Percentiles rank a stretch among this genome's conserved stretches.
Conservation (phyloP, 2,329 filamentous ascomycete species). For the Dactylonectria macrodidyma region DNA sequence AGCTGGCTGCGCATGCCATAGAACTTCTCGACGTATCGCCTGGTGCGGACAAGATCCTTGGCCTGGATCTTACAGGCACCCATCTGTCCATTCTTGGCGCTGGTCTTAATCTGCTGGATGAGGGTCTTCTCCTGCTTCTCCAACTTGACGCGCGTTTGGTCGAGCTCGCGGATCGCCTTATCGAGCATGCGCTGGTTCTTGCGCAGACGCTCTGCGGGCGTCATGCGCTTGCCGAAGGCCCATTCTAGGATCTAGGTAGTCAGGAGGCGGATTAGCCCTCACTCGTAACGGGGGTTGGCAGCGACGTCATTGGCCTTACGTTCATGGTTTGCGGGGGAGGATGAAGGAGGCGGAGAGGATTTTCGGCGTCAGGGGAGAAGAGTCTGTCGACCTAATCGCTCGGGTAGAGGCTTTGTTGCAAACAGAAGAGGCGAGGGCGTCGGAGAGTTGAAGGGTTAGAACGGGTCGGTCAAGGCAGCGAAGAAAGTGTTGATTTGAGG, state of each 20-base stretch:
- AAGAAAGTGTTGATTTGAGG: constrained; percentile 31
- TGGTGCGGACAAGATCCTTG: constrained; percentile 94
- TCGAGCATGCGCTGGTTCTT: constrained; percentile 98
- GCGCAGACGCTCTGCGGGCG: constrained; percentile 90
- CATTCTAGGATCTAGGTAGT: constrained; percentile 88
- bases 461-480: constrained; percentile 39
- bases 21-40: constrained; percentile 97
- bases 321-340: constrained; percentile 47
- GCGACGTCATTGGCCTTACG: constrained; percentile 45
- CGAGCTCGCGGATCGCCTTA: constrained; percentile 96
- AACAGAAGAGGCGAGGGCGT: constrained; percentile 7
- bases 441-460: constrained; percentile 10
- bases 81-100: constrained; percentile 97
- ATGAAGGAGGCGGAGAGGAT: constrained; percentile 21
- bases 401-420: background rate
- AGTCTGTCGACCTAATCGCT: constrained; percentile 1
- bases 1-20: constrained; percentile 98
- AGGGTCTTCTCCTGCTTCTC: constrained; percentile 99
- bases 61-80: constrained; percentile 99
- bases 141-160: constrained; percentile 93
- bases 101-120: constrained; percentile 96
- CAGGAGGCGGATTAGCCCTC: constrained; percentile 39
- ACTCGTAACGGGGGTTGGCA: constrained; percentile 29
- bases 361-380: constrained; percentile 3
- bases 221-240: constrained; percentile 99